Percentiles rank a stretch among this genome's conserved stretches.
phyloP scores from a whole-genome alignment of 192 early-diverging fungal genomes.

The Podila clonocystis region DNA sequence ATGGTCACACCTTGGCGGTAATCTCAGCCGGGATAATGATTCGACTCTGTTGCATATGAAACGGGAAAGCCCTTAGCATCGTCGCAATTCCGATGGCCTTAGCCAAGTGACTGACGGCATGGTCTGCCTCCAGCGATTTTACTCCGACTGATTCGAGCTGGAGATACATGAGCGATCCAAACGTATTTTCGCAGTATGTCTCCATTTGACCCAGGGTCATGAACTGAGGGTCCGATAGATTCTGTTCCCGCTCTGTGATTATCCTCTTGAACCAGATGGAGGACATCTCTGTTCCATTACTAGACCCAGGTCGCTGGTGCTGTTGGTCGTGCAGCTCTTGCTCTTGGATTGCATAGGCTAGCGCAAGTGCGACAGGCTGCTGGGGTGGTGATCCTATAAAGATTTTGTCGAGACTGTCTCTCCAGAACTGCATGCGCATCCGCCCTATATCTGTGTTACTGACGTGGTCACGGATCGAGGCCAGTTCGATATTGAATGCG shows the following conservation, averaged over 20 bases:
- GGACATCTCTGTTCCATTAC: slow-evolving; percentile 49
- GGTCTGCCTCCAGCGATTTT: slow-evolving; percentile 84
- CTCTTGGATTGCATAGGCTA: slow-evolving; percentile 63
- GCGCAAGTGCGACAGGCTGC: slow-evolving; percentile 79
- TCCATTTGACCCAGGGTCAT: slow-evolving; percentile 82
- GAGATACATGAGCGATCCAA: slow-evolving; percentile 87
- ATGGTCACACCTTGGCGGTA: slow-evolving; percentile 72
- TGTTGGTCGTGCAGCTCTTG: slow-evolving; percentile 32
- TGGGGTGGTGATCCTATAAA: slow-evolving; percentile 71
- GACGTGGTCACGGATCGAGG: slow-evolving; percentile 78
- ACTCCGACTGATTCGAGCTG: slow-evolving; percentile 90
- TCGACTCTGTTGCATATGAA: slow-evolving; percentile 71
- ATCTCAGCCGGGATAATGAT: slow-evolving; percentile 83
- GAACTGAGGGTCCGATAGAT: slow-evolving; percentile 73
- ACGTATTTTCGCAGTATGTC: slow-evolving; percentile 88
- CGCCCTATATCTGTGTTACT: slow-evolving; percentile 74
- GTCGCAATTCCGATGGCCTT: slow-evolving; percentile 88
- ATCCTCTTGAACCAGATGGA: slow-evolving; percentile 85
- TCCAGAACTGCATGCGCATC: slow-evolving; percentile 92
- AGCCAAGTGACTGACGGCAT: slow-evolving; percentile 90
- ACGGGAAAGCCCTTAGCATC: slow-evolving; percentile 78
- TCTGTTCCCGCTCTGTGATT: slow-evolving; percentile 72
- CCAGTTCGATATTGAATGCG: slow-evolving; percentile 92
- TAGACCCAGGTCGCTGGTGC: slow-evolving; percentile 50
- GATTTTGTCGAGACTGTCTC: slow-evolving; percentile 77